phyloP scores from a whole-genome alignment of 768 basidiomycete species.

The Russula earlei region DNA sequence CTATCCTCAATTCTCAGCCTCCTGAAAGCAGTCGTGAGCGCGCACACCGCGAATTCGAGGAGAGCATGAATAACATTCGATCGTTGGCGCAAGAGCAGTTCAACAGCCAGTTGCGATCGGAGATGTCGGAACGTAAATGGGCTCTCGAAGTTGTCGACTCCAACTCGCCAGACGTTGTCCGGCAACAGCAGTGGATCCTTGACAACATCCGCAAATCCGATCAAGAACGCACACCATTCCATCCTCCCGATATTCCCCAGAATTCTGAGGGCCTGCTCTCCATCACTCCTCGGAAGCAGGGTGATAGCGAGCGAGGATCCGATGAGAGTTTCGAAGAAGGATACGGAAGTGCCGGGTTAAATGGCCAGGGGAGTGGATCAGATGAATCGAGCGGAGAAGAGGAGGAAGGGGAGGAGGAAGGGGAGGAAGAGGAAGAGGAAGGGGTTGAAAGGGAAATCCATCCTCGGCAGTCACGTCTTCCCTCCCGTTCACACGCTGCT shows the following conservation, averaged over 20 bases:
- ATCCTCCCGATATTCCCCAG: neutral
- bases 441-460: neutral
- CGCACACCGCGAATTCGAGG: constrained; percentile 6
- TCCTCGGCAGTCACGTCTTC: constrained; percentile 7
- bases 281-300: neutral
- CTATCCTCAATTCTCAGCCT: neutral
- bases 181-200: constrained; percentile 19
- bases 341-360: neutral
- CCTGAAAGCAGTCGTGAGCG: constrained; percentile 4
- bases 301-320: neutral
- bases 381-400: neutral
- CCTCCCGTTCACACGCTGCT: neutral
- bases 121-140: constrained; percentile 18
- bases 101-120: constrained; percentile 7
- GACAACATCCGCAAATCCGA: constrained; percentile 16
- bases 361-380: neutral
- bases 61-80: constrained; percentile 15
- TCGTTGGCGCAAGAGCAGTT: constrained; percentile 16
- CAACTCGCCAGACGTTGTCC: constrained; percentile 17
- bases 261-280: neutral
- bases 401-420: constrained; percentile 5
- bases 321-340: neutral
- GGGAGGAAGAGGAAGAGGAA: neutral
- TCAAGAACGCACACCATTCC: neutral
- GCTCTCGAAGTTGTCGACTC: constrained; percentile 8